Conservation (phyloP, 805 yeast genomes). For the Candida jianshihensis region DNA sequence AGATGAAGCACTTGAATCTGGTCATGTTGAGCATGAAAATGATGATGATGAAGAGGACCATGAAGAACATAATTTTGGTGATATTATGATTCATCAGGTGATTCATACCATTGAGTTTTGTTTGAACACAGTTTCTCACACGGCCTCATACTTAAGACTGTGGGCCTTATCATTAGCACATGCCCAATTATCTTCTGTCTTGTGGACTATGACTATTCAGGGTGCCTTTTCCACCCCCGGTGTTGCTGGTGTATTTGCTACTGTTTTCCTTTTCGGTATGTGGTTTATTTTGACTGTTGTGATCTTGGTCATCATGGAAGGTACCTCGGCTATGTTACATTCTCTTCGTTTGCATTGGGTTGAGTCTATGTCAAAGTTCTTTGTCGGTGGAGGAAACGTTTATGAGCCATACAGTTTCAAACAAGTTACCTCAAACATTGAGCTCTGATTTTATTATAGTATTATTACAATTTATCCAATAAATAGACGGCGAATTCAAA, state of each 20-base stretch:
- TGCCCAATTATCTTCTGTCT: conserved; percentile 88
- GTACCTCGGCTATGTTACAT: conserved; percentile 98
- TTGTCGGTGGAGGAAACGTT: conserved; percentile 91
- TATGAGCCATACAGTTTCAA: conserved; percentile 80
- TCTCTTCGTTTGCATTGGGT: conserved; percentile 98
- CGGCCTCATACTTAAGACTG: conserved; percentile 92
- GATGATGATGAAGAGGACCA: conserved; percentile 31
- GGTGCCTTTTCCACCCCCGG: conserved; percentile 57
- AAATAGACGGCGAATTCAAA: too few species aligned
- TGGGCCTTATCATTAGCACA: conserved; percentile 99
- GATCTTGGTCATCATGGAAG: conserved; percentile 94
- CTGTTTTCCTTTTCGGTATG: conserved; percentile 80
- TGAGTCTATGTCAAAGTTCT: conserved; percentile 96
- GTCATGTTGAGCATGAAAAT: conserved; percentile 42
- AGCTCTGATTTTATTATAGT: conserved; percentile 8
- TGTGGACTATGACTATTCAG: conserved; percentile 93
- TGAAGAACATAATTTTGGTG: conserved; percentile 74
- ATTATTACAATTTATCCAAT: too few species aligned
- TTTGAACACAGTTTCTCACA: conserved; percentile 93
- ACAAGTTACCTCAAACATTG: conserved; percentile 10
- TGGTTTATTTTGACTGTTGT: conserved; percentile 92
- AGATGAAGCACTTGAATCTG: conserved; percentile 41
- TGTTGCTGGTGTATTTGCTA: conserved; percentile 62
- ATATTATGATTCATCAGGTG: conserved; percentile 94
- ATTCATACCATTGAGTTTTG: conserved; percentile 98